A percentile compares a stretch with the other conserved stretches of the same genome.
These are phyloP conservation scores for Metschnikowia hibisci DNA, from an alignment of 805 yeast genomes.

Conservation along the genomic window DNA sequence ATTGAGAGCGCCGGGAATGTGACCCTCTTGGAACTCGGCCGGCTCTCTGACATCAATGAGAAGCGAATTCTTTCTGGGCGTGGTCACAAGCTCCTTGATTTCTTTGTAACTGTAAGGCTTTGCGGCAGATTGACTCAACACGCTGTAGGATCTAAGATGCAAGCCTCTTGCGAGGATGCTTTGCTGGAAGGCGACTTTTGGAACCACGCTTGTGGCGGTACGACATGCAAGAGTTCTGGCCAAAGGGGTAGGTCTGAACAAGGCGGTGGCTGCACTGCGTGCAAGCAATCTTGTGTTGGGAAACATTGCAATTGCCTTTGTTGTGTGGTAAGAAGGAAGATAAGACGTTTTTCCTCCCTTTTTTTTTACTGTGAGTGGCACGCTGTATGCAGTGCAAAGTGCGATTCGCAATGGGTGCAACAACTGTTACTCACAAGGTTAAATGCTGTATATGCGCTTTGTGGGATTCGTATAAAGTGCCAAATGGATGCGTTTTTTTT, in stretches of 20 bases:
- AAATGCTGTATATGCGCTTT: too few relatives aligned
- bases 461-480: not conserved
- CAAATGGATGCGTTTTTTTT: not conserved
- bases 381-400: not conserved
- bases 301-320: slow-evolving; percentile 10
- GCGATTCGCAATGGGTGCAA: slow-evolving; percentile 3
- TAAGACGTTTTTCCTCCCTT: slow-evolving; percentile 6
- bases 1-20: slow-evolving; percentile 80
- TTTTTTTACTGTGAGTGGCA: slow-evolving; percentile 5
- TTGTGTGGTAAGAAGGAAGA: slow-evolving; percentile 1
- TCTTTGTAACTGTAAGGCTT: slow-evolving; percentile 50
- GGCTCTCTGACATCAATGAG: slow-evolving; percentile 94
- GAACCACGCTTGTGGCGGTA: slow-evolving; percentile 2
- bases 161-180: slow-evolving; percentile 1
- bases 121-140: slow-evolving; percentile 41
- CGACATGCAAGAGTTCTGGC: slow-evolving; percentile 1
- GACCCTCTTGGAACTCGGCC: slow-evolving; percentile 65
- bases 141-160: slow-evolving; percentile 25
- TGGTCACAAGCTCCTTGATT: slow-evolving; percentile 47
- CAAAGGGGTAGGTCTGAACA: slow-evolving; percentile 1
- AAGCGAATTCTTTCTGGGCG: slow-evolving; percentile 41
- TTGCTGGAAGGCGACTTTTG: slow-evolving; percentile 6
- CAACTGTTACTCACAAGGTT: too few relatives aligned
- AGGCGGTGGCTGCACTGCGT: slow-evolving; percentile 1
- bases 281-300: slow-evolving; percentile 5